Evolutionary conservation across 2,329 filamentous ascomycete genomes (phyloP), one percentile per base, ranked within the genome.

Genomic region (Trichoderma atroviride): DNA sequence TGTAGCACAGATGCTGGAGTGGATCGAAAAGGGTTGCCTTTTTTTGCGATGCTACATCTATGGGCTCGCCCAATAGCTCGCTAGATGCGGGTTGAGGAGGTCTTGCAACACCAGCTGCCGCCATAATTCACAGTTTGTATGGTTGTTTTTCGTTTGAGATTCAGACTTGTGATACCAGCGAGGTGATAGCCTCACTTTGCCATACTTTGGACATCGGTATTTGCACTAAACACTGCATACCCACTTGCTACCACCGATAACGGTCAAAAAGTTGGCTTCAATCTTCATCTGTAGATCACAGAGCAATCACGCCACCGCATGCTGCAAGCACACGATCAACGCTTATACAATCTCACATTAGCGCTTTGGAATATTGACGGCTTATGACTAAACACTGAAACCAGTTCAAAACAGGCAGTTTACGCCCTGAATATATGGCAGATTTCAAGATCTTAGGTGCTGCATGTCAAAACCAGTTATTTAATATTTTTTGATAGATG

Each of bases 1-100:
- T 50, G 31, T 69, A 69, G 19, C 67, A 53, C 43, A 69, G 59
- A 47, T 69, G 67, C 52, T 53, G 67, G 29, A 35, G 56, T 10
- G 67, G 43, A 14, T 69, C 59, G 19, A 69, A 69, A 5, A 53
- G 16, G 31, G 29, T 33, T 37, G 47, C 10, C 3, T 13, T 9
- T 19, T 27, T 13, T 31, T n/a, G 60, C 10, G 43, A 63, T 19
- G 31, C 60, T 29, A 31, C n/a, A 11, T 27, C 50, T 53, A 63
- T 63, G 10, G 24, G 24, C 29, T 60, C 58, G 14, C 43, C 58
- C 5, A 60, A 10, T 22, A 22, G 37, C 37, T 27, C 27, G 13
- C 27, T 27, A n/a, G 58, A 60, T 60, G 29, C 16, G 5, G 27
- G 58, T 11, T 47, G 27, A 60, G 16, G 35, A 47, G 58, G 35